Percentiles rank a stretch among this genome's conserved stretches.
phyloP scores from a whole-genome alignment of 352 stramenopile genomes.

The Phytophthora hibernalis region DNA sequence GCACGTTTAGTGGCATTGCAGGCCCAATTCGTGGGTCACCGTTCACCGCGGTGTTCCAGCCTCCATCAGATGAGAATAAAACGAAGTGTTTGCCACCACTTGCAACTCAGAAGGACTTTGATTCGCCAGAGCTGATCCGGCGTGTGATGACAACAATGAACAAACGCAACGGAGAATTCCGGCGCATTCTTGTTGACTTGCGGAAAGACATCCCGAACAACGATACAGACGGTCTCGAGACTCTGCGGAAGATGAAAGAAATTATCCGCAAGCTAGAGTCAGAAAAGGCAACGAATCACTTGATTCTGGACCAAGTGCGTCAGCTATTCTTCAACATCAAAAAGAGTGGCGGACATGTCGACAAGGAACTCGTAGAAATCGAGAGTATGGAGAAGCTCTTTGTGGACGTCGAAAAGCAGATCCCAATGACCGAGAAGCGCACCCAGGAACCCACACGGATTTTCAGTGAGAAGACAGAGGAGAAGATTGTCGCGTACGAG shows the following conservation, averaged over 20 bases:
- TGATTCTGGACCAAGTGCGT: constrained; percentile 81
- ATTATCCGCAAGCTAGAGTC: constrained; percentile 82
- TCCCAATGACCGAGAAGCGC: constrained; percentile 78
- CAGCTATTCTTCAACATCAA: constrained; percentile 86
- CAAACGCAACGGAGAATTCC: constrained; percentile 85
- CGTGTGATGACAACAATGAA: constrained; percentile 85
- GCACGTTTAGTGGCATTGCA: constrained; percentile 93
- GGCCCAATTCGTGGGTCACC: constrained; percentile 95
- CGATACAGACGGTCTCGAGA: constrained; percentile 81
- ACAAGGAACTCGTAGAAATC: constrained; percentile 85
- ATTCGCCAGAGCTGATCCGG: constrained; percentile 74
- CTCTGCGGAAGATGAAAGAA: constrained; percentile 84
- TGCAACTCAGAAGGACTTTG: constrained; percentile 73
- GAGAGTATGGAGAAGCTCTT: constrained; percentile 89
- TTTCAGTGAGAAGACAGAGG: constrained; percentile 93
- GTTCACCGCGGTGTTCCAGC: constrained; percentile 68
- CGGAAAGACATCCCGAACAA: constrained; percentile 86
- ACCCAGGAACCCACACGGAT: constrained; percentile 81
- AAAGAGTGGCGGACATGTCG: constrained; percentile 77
- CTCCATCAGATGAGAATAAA: constrained; percentile 70
- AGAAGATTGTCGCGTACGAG: constrained; percentile 94
- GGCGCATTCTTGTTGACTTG: constrained; percentile 78
- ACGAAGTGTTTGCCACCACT: constrained; percentile 77
- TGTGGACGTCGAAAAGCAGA: constrained; percentile 79
- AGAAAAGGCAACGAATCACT: constrained; percentile 70